Evolutionary conservation across 139 green algal genomes (phyloP).

Genomic region (Chlamydomonas incerta): DNA sequence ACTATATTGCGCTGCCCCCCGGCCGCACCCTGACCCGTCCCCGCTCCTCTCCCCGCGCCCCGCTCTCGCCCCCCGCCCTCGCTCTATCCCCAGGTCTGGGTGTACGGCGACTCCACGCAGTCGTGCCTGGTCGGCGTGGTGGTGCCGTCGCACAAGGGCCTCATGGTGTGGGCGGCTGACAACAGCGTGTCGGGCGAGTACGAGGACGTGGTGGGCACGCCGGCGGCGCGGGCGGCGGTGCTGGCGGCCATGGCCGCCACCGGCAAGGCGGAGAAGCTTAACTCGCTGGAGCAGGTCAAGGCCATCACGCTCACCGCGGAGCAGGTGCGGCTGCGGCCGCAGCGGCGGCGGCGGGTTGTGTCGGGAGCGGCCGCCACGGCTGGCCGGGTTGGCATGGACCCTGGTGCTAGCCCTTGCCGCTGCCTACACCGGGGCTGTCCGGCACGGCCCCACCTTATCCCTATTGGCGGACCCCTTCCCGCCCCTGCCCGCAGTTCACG

Average conservation of each 20-base stretch:
- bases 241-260: conserved; percentile 63
- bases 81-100: conserved; percentile 66
- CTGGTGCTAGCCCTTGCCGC: no score
- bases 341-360: no score
- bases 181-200: conserved; percentile 37
- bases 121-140: conserved; percentile 87
- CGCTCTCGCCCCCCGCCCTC: background rate
- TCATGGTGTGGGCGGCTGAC: conserved; percentile 68
- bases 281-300: conserved; percentile 57
- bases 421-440: no score
- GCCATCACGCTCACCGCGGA: conserved; percentile 60
- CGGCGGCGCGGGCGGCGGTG: conserved; percentile 50
- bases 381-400: no score
- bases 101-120: conserved; percentile 87
- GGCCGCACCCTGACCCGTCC: no score
- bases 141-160: conserved; percentile 77
- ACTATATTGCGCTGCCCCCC: no score
- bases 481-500: conserved; percentile 43
- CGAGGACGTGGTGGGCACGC: conserved; percentile 6
- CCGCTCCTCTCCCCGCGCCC: background rate
- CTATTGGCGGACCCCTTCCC: no score
- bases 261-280: conserved; percentile 60
- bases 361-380: no score
- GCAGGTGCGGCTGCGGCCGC: conserved; percentile 43
- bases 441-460: no score